Conservation (phyloP, 2,329 filamentous ascomycete species). For the Alternaria sp. region DNA sequence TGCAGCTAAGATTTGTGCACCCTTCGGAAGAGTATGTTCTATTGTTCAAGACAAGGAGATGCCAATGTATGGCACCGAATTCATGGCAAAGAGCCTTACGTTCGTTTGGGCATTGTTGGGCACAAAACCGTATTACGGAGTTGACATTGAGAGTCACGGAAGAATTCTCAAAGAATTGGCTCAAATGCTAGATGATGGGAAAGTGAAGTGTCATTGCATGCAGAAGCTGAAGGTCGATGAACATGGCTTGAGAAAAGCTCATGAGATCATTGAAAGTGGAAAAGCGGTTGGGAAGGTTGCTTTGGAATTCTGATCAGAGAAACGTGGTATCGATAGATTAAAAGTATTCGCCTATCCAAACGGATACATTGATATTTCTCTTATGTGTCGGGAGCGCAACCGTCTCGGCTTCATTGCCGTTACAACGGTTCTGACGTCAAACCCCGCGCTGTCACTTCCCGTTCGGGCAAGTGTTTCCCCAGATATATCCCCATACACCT, state of each 20-base stretch:
- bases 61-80: conserved; percentile 17
- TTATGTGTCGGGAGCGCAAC: not conserved
- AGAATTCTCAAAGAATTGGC: conserved; percentile 5
- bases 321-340: not conserved
- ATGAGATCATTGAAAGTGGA: conserved; percentile 10
- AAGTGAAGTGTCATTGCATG: conserved; percentile 10
- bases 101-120: conserved; percentile 12
- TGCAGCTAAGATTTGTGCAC: conserved; percentile 9
- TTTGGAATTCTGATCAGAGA: conserved; percentile 5
- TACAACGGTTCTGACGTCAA: conserved; percentile 13
- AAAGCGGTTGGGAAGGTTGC: conserved; percentile 12
- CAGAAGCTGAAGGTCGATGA: conserved; percentile 12
- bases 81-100: conserved; percentile 17
- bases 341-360: not conserved
- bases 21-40: conserved; percentile 11
- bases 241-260: conserved; percentile 10
- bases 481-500: not conserved
- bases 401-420: not conserved
- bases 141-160: conserved; percentile 8
- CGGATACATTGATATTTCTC: not conserved
- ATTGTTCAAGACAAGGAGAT: conserved; percentile 16
- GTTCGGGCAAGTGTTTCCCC: conserved; percentile 14
- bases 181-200: conserved; percentile 4
- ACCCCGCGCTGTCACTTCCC: conserved; percentile 8
- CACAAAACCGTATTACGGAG: conserved; percentile 15